These are phyloP conservation scores for Metarhizium humberi DNA, from an alignment of 2,329 filamentous ascomycete species.

Conservation along the genomic window DNA sequence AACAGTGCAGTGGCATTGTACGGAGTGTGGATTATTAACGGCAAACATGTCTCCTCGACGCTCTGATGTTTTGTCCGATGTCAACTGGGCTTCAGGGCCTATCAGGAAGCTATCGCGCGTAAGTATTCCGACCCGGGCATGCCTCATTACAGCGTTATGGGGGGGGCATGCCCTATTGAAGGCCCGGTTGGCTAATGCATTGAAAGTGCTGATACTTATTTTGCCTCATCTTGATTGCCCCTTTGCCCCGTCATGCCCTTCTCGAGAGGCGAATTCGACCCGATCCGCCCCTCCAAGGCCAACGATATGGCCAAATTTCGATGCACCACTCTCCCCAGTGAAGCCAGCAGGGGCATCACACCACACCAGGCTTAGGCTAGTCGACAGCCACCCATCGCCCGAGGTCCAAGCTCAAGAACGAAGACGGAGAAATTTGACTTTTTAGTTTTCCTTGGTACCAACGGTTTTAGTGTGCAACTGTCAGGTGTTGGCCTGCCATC, in stretches of 20 bases:
- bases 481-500: not conserved
- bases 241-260: not conserved
- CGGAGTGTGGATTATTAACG: no score
- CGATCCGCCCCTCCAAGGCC: not conserved
- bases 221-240: not conserved
- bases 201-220: not conserved
- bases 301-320: conserved; percentile 1
- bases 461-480: not conserved
- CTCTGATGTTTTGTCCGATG: no score
- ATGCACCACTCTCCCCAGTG: not conserved
- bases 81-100: no score
- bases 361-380: not conserved
- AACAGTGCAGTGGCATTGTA: not conserved
- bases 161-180: not conserved
- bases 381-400: not conserved
- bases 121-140: no score
- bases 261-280: not conserved
- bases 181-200: not conserved
- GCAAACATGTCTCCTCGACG: no score
- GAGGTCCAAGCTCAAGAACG: not conserved
- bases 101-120: no score
- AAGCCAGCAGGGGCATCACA: conserved; percentile 1
- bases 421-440: not conserved
- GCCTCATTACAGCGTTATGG: no score
- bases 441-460: not conserved